A percentile compares a stretch with the other conserved stretches of the same genome.
phyloP scores from a whole-genome alignment of 2,329 filamentous ascomycete species.

The Colletotrichum sansevieriae region DNA sequence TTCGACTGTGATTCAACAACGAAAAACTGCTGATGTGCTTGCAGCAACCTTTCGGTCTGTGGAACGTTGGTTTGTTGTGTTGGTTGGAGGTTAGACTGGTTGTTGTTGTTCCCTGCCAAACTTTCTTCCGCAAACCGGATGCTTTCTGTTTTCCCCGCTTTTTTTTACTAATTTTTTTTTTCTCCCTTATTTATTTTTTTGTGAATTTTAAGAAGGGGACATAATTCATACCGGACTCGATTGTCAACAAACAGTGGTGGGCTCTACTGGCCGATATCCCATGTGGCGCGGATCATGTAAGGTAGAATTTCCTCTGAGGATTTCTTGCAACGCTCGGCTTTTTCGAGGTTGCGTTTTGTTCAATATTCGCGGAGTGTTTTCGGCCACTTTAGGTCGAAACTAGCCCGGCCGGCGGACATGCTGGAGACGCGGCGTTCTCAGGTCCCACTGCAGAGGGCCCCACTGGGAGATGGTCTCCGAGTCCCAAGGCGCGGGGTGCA shows the following conservation, averaged over 20 bases:
- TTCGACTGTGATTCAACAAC: no score
- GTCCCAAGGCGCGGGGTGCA: background rate
- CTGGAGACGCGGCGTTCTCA: background rate
- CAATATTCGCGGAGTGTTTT: conserved; percentile 28
- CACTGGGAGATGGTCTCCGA: conserved; percentile 8
- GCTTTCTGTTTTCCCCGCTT: conserved; percentile 42
- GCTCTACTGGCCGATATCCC: background rate
- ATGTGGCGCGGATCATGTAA: no score
- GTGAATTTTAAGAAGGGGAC: background rate
- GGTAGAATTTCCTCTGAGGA: background rate
- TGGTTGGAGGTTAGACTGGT: background rate
- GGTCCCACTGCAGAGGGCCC: background rate
- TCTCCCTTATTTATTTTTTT: no score
- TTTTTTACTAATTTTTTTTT: background rate
- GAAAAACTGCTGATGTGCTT: no score
- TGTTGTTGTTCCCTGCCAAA: conserved; percentile 23
- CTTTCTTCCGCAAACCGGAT: conserved; percentile 30
- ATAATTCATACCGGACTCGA: background rate
- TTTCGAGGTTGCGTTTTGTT: background rate
- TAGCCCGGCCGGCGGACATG: conserved; percentile 4
- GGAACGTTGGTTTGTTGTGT: background rate
- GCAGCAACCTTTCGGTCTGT: no score
- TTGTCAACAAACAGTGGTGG: background rate
- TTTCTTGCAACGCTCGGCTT: background rate
- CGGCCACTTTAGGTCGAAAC: conserved; percentile 29